Base-by-base conservation (phyloP, 345 rosid genomes). In the Murraya koenigii region DNA sequence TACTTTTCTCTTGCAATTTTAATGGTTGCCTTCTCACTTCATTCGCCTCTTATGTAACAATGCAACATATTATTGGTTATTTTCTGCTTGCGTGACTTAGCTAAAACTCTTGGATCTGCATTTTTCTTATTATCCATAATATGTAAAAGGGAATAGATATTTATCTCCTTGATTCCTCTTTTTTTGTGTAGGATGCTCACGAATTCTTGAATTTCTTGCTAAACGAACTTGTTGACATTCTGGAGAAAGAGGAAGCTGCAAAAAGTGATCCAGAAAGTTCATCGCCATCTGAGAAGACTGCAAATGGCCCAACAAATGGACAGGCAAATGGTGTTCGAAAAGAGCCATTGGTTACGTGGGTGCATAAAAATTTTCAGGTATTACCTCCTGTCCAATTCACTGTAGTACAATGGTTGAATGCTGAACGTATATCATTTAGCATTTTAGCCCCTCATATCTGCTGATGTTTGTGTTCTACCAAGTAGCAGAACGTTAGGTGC, bases 271-370 rank as follows among this genome's bases (percentile, higher is more conserved):
- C 82, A 69, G 99, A 97, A 86, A 82, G 89, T 35, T 87, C 93
- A 66, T 91, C 93, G 2, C 87, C 97, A 52, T 76, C 93, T 35
- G 98, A 94, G 68, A 97, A 92, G 88, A 81, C 72, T 85, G 85
- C 94, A 55, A 97, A 97, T 78, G 98, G 97, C 35, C 86, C 84
- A 1, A 90, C 86, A 72, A 84, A 60, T 87, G 86, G 80, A 68
- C 92, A 41, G 76, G 87, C 90, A 69, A 94, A 97, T 82, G 99
- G 98, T 73, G 81, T 88, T 56, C 87, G 81, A 28, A 94, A 91
- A 82, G 99, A 93, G 86, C 99, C 97, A 64, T 76, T 94, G 61
- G 97, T 93, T 58, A 94, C 99, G 14, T 97, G 99, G 99, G 99
- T 97, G 44, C 99, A 97, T 86, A 90, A 89, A 75, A 94, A 93